Evolutionary conservation across 2,329 filamentous ascomycete species (phyloP), one percentile per base, ranked within the genome.

Genomic region (Knufia petricola): DNA sequence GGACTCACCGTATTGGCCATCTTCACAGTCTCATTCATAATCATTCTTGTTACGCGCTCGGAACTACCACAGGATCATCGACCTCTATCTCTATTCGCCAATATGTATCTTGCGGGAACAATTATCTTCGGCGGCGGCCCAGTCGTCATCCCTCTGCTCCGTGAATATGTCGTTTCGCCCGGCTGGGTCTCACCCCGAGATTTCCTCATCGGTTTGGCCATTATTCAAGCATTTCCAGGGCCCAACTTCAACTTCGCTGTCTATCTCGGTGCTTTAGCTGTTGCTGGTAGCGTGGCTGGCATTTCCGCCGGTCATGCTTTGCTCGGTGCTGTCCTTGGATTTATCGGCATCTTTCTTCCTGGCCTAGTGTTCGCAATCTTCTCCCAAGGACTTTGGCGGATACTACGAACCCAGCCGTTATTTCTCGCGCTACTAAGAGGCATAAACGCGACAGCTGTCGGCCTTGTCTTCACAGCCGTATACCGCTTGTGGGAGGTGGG

Each of bases 81-180:
- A 0, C 63, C 73, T 0, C 79, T 79, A 55, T 69, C 74, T 39
- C 71, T 87, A 23, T 87, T 87, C 57, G 71, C 81, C 7, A 87
- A 85, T 61, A 75, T 87, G 65, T 86, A 83, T 58, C 77, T 87
- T 0, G 84, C 83, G 0, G 84, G 84, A 0, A 87, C 83, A 1
- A 75, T 82, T 50, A 81, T 80, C 55, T 78, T 81, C 44, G 79
- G 79, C 2, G 79, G 80, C 2, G 79, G 79, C 0, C 79, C 79
- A 0, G 79, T 82, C 1, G 79, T 84, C 0, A 81, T 83, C 40
- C 79, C 81, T 0, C 69, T 84, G 0, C 67, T 83, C 1, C 69
- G 78, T 17, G 73, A 79, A 26, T 70, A 70, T 55, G 69, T 86
- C 28, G 84, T 87, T 0, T 71, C 73, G 0, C 79, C 82, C 20